These are phyloP conservation scores for Annulohypoxylon stygium DNA, from an alignment of 495 filamentous ascomycete species.

Conservation along the genomic window DNA sequence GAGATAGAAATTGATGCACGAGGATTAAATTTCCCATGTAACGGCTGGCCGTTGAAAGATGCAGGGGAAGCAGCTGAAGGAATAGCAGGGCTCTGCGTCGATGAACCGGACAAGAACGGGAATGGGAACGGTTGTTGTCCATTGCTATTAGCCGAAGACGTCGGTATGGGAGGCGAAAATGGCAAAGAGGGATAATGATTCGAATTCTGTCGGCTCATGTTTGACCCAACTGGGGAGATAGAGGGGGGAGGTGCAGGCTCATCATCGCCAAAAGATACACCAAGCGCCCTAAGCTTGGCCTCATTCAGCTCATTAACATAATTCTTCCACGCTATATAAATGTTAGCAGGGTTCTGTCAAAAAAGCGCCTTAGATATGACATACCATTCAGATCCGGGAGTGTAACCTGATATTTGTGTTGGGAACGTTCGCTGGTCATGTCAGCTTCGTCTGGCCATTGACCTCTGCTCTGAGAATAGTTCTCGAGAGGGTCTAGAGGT, in stretches of 20 bases:
- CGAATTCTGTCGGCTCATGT: conserved; percentile 71
- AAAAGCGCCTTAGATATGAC: conserved; percentile 18
- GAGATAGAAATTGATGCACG: conserved; percentile 67
- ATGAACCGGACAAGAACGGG: conserved; percentile 66
- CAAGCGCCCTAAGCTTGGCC: conserved; percentile 89
- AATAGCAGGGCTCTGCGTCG: conserved; percentile 70
- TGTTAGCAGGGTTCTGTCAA: conserved; percentile 39
- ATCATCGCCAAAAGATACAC: conserved; percentile 81
- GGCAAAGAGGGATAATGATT: conserved; percentile 72
- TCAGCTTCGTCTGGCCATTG: conserved; percentile 79
- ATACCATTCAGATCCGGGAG: conserved; percentile 78
- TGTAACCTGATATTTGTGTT: conserved; percentile 69
- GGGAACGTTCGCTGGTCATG: conserved; percentile 64
- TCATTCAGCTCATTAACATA: conserved; percentile 87
- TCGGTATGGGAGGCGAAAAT: conserved; percentile 80
- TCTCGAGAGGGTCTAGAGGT: conserved; percentile 47
- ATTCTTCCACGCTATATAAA: conserved; percentile 77
- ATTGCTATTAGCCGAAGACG: conserved; percentile 73
- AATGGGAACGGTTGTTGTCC: conserved; percentile 71
- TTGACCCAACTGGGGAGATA: conserved; percentile 62
- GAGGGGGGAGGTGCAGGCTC: conserved; percentile 69
- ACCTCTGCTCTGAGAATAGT: conserved; percentile 73
- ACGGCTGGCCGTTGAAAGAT: conserved; percentile 65
- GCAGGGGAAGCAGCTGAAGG: conserved; percentile 66
- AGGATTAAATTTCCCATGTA: conserved; percentile 63